Evolutionary conservation across 2,329 filamentous ascomycete genomes (phyloP).

Genomic region (Tolypocladium inflatum): DNA sequence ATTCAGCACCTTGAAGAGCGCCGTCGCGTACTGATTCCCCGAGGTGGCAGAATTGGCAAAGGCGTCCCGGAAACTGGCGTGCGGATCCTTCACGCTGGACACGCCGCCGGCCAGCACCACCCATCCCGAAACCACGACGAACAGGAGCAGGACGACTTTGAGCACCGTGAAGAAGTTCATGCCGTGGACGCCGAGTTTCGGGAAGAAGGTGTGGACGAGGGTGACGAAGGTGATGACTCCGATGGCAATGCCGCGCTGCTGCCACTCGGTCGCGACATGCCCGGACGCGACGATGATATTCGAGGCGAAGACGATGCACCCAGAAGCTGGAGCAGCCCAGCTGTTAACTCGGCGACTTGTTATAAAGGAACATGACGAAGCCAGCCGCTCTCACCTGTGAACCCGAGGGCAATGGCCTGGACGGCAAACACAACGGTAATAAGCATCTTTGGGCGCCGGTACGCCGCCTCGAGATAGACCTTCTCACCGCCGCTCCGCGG

Average conservation of each 20-base stretch:
- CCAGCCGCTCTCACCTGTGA: background rate
- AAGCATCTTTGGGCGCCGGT: background rate
- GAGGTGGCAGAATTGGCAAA: conserved; percentile 34
- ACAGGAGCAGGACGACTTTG: conserved; percentile 49
- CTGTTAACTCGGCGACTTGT: background rate
- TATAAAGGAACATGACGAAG: background rate
- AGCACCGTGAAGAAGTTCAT: conserved; percentile 51
- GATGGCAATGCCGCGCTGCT: conserved; percentile 45
- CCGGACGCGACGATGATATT: conserved; percentile 44
- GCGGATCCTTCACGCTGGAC: conserved; percentile 32
- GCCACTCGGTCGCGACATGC: conserved; percentile 39
- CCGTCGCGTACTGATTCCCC: conserved; percentile 35
- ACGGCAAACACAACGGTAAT: background rate
- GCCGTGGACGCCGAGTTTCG: conserved; percentile 49
- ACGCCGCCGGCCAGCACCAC: conserved; percentile 41
- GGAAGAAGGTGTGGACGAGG: conserved; percentile 38
- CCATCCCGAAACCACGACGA: conserved; percentile 53
- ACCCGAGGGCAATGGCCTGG: background rate
- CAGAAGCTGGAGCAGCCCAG: background rate
- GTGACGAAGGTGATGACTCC: conserved; percentile 45
- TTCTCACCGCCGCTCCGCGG: background rate
- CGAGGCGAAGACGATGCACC: conserved; percentile 38
- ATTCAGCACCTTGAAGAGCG: conserved; percentile 40
- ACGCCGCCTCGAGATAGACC: background rate
- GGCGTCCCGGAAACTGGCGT: conserved; percentile 44